Conservation (phyloP, 257 asterid genomes). For the Solanum microdontum region DNA sequence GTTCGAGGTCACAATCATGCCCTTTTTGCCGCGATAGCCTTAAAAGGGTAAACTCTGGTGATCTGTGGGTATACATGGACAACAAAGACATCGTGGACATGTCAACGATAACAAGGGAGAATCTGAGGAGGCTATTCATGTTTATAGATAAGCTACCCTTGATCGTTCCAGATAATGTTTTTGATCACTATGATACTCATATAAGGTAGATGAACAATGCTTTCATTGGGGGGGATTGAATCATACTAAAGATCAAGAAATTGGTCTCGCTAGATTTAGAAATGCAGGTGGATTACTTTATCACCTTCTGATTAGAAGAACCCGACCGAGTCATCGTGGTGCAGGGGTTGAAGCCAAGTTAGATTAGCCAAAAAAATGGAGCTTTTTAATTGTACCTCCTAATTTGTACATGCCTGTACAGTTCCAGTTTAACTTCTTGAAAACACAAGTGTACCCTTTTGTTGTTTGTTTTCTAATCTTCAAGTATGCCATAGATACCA, state of each 20-base stretch:
- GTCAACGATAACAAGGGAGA: slow-evolving; percentile 64
- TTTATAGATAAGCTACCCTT: slow-evolving; percentile 81
- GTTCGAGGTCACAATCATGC: slow-evolving; percentile 81
- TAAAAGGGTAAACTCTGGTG: slow-evolving; percentile 73
- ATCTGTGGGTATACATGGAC: slow-evolving; percentile 82
- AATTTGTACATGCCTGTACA: slow-evolving; percentile 20
- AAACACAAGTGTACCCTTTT: background rate
- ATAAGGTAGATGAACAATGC: slow-evolving; percentile 32
- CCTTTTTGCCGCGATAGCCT: slow-evolving; percentile 96
- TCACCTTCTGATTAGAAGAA: background rate
- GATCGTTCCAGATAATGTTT: slow-evolving; percentile 61
- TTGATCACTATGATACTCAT: slow-evolving; percentile 69
- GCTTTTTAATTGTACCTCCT: background rate
- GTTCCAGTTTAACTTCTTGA: slow-evolving; percentile 2
- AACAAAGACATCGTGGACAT: slow-evolving; percentile 59
- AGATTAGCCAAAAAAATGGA: background rate
- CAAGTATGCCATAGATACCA: background rate
- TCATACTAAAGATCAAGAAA: background rate
- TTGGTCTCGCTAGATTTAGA: slow-evolving; percentile 1
- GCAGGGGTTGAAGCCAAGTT: background rate
- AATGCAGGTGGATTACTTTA: background rate
- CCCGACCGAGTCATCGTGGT: background rate
- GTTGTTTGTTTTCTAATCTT: background rate
- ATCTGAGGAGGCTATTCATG: slow-evolving; percentile 78
- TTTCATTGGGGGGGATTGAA: background rate